Conservation (phyloP, 805 yeast genomes). For the Candida mattraensis region DNA sequence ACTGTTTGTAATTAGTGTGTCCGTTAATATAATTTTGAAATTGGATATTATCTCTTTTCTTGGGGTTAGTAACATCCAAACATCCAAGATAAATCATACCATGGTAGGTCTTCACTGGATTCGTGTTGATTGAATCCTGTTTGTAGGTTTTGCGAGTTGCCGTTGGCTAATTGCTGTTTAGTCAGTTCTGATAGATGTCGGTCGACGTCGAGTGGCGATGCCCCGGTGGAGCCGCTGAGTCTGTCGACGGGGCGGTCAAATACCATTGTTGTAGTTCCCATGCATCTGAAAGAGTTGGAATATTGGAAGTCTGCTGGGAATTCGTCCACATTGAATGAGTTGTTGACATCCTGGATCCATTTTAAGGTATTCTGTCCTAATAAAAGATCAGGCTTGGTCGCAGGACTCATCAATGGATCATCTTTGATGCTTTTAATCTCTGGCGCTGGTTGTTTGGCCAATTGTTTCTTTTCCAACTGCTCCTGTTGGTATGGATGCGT, state of each 20-base stretch:
- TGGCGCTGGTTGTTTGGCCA: slow-evolving; percentile 4
- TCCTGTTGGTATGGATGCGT: slow-evolving; percentile 32
- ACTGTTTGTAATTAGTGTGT: slow-evolving; percentile 16
- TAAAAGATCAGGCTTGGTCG: slow-evolving; percentile 7
- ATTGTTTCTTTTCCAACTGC: background rate
- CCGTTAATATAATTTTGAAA: slow-evolving; percentile 19
- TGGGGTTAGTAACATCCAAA: slow-evolving; percentile 21
- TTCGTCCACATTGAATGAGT: slow-evolving; percentile 17
- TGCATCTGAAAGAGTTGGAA: slow-evolving; percentile 18
- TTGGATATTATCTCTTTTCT: slow-evolving; percentile 5
- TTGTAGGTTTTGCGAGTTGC: background rate
- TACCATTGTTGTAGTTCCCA: slow-evolving; percentile 8
- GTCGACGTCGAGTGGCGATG: slow-evolving; percentile 18
- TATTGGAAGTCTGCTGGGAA: slow-evolving; percentile 15
- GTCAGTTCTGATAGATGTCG: slow-evolving; percentile 16
- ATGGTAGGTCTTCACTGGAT: slow-evolving; percentile 6
- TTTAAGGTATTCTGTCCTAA: slow-evolving; percentile 16
- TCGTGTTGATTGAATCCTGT: slow-evolving; percentile 3
- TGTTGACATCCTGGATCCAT: slow-evolving; percentile 18
- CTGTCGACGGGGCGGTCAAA: slow-evolving; percentile 1
- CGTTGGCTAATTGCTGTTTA: background rate
- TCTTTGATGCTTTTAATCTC: slow-evolving; percentile 4
- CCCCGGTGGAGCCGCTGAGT: slow-evolving; percentile 4
- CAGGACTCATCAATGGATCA: slow-evolving; percentile 1
- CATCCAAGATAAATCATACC: slow-evolving; percentile 16